A percentile compares a stretch with the other conserved stretches of the same genome.
phyloP scores from a whole-genome alignment of 1,284 basidiomycete genomes.

The Tilletia walkeri region DNA sequence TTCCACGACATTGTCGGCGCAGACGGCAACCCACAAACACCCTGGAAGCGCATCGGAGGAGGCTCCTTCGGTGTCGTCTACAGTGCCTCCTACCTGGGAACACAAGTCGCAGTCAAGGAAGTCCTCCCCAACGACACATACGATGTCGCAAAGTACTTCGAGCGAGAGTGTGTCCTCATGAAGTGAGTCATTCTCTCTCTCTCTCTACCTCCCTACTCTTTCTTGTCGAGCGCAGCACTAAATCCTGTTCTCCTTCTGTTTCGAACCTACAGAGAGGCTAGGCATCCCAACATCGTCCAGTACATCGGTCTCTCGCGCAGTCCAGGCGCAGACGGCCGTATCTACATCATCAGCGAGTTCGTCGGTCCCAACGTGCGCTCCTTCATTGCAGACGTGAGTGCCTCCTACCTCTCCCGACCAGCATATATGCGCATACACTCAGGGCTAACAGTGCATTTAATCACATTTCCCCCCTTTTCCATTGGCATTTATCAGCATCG shows the following conservation, averaged over 20 bases:
- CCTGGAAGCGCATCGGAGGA: constrained; percentile 36
- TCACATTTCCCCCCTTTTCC: neutral
- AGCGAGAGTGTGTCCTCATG: constrained; percentile 94
- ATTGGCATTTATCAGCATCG: constrained; percentile 12
- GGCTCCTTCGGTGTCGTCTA: constrained; percentile 51
- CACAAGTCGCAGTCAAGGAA: constrained; percentile 95
- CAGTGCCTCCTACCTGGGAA: constrained; percentile 81
- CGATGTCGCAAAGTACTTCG: constrained; percentile 92
- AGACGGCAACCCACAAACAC: constrained; percentile 30
- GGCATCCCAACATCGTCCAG: constrained; percentile 89
- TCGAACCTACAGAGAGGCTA: constrained; percentile 63
- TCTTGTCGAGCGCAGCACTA: neutral
- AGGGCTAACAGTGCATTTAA: neutral
- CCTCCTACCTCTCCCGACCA: neutral
- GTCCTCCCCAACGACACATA: constrained; percentile 83
- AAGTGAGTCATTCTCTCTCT: constrained; percentile 59
- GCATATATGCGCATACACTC: neutral
- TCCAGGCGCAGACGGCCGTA: constrained; percentile 72
- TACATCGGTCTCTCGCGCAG: constrained; percentile 89
- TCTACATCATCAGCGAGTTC: constrained; percentile 53
- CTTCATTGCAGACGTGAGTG: constrained; percentile 42
- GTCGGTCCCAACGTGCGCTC: constrained; percentile 46
- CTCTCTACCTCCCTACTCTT: constrained; percentile 27
- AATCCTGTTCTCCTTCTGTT: constrained; percentile 13
- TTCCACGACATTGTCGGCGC: constrained; percentile 48